These are phyloP conservation scores for Ogataea pini DNA, from an alignment of 805 yeast species.

Conservation along the genomic window DNA sequence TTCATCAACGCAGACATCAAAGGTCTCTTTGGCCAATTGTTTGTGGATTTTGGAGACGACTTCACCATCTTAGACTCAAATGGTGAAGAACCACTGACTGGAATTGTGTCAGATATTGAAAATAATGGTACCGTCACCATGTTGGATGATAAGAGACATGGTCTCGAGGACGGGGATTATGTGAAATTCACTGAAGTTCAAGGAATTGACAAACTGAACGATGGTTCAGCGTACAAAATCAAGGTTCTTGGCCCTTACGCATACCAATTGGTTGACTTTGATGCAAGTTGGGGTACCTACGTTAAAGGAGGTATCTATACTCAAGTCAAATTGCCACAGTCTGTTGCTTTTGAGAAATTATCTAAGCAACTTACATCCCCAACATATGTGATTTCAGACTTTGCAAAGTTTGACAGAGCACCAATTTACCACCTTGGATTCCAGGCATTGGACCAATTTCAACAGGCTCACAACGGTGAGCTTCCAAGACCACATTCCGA, in stretches of 20 bases:
- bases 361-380: slow-evolving; percentile 70
- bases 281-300: slow-evolving; percentile 60
- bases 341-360: slow-evolving; percentile 62
- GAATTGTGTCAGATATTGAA: slow-evolving; percentile 89
- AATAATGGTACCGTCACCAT: slow-evolving; percentile 88
- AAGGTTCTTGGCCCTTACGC: slow-evolving; percentile 95
- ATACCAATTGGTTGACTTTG: slow-evolving; percentile 63
- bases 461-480: slow-evolving; percentile 55
- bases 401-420: slow-evolving; percentile 92
- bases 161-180: slow-evolving; percentile 86
- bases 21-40: slow-evolving; percentile 86
- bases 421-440: slow-evolving; percentile 88
- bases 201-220: slow-evolving; percentile 75
- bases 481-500: slow-evolving; percentile 78
- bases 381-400: slow-evolving; percentile 79
- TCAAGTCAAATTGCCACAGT: slow-evolving; percentile 84
- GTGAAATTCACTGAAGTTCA: slow-evolving; percentile 85
- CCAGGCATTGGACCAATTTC: slow-evolving; percentile 82
- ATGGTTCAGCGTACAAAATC: slow-evolving; percentile 71
- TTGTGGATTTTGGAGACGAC: slow-evolving; percentile 84
- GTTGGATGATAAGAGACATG: slow-evolving; percentile 90
- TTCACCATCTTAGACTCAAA: slow-evolving; percentile 82
- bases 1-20: slow-evolving; percentile 80
- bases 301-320: slow-evolving; percentile 86
- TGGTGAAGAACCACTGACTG: slow-evolving; percentile 90